Evolutionary conservation across 2,329 filamentous ascomycete genomes (phyloP).

Genomic region (Penicillium capsulatum): DNA sequence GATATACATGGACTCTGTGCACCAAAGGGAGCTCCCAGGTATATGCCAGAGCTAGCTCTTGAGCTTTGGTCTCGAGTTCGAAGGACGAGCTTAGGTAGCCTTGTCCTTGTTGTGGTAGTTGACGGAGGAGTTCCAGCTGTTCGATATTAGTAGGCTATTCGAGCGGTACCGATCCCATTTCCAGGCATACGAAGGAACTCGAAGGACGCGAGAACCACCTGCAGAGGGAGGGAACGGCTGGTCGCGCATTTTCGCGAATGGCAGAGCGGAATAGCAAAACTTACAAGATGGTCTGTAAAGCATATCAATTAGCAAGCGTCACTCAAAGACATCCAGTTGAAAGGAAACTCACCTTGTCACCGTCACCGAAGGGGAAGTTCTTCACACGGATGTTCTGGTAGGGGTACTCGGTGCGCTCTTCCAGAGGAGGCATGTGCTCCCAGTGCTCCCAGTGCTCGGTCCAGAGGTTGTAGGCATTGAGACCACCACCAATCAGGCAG

Average conservation of each 20-base stretch:
- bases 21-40: background rate
- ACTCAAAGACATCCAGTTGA: background rate
- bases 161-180: no score
- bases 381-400: slow-evolving; percentile 98
- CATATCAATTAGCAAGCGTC: slow-evolving; percentile 8
- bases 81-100: slow-evolving; percentile 37
- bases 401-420: slow-evolving; percentile 88
- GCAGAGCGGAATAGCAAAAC: slow-evolving; percentile 36
- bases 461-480: slow-evolving; percentile 91
- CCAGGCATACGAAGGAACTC: no score
- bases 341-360: slow-evolving; percentile 71
- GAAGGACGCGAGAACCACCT: no score
- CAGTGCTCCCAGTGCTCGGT: slow-evolving; percentile 97
- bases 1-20: slow-evolving; percentile 27
- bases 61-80: background rate
- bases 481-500: slow-evolving; percentile 62
- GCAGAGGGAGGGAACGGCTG: no score
- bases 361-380: slow-evolving; percentile 93
- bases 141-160: background rate
- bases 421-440: slow-evolving; percentile 75
- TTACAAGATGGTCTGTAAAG: slow-evolving; percentile 61
- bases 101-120: slow-evolving; percentile 98
- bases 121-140: slow-evolving; percentile 87
- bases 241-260: background rate
- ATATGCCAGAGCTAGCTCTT: no score